phyloP scores from a whole-genome alignment of 2,329 filamentous ascomycete species.

The Rhynchosporium graminicola region DNA sequence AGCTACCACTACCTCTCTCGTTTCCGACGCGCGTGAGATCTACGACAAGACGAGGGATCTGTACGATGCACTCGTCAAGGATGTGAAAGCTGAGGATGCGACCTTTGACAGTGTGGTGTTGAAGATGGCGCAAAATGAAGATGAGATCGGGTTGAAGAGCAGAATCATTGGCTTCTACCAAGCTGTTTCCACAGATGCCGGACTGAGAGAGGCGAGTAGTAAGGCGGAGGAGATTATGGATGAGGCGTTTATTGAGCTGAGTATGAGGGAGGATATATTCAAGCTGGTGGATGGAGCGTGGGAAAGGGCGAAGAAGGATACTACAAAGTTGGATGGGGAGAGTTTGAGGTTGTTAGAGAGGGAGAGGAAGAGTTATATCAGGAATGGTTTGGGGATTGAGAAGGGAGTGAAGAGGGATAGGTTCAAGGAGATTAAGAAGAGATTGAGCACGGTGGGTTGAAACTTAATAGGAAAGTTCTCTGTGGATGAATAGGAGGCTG shows the following conservation, averaged over 20 bases:
- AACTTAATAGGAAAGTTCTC: not conserved
- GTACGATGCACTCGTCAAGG: constrained; percentile 51
- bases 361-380: constrained; percentile 74
- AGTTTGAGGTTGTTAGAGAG: constrained; percentile 73
- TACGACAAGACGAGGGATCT: constrained; percentile 49
- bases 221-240: constrained; percentile 75
- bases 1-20: constrained; percentile 68
- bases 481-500: not conserved
- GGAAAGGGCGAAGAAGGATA: constrained; percentile 48
- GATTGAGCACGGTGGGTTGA: constrained; percentile 46
- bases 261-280: constrained; percentile 83
- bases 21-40: constrained; percentile 65
- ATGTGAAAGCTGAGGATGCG: constrained; percentile 53
- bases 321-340: constrained; percentile 61
- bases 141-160: constrained; percentile 57
- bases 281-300: constrained; percentile 61
- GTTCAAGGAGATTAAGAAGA: constrained; percentile 86
- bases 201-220: constrained; percentile 72
- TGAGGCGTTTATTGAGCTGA: constrained; percentile 75
- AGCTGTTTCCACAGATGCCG: constrained; percentile 69
- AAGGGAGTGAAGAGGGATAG: constrained; percentile 70
- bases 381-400: constrained; percentile 72
- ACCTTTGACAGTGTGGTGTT: constrained; percentile 55
- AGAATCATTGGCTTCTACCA: constrained; percentile 80
- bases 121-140: constrained; percentile 75